These are phyloP conservation scores for Magnolia sinica DNA, from an alignment of 164 flowering plant genomes.

Conservation along the genomic window DNA sequence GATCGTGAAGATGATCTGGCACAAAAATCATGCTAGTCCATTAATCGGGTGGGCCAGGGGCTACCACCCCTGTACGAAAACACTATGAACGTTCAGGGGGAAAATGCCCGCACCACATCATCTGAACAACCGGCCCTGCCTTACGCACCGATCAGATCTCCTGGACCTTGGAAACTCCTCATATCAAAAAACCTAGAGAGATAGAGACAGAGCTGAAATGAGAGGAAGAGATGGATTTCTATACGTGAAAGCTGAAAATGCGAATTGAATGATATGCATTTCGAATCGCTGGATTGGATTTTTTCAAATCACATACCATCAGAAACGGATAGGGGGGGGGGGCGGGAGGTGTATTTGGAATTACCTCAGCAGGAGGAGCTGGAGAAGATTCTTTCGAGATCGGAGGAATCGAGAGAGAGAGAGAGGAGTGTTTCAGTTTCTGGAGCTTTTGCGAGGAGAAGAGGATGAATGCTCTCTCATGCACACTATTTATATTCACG, in stretches of 20 bases:
- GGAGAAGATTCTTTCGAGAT: background rate
- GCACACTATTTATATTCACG: background rate
- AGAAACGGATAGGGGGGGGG: too few species aligned
- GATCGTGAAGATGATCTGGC: background rate
- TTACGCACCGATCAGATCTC: too few species aligned
- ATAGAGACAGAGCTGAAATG: too few species aligned
- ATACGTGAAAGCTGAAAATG: background rate
- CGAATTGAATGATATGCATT: background rate
- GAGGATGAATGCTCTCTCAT: background rate
- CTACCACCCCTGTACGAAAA: too few species aligned
- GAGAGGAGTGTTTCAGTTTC: background rate
- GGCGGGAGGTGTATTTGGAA: too few species aligned
- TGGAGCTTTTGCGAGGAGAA: background rate
- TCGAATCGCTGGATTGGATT: background rate
- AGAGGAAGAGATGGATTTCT: background rate
- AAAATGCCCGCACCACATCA: too few species aligned
- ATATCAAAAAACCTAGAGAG: too few species aligned
- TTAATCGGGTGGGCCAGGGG: too few species aligned
- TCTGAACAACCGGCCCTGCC: too few species aligned
- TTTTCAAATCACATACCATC: background rate
- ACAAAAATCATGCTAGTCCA: too few species aligned
- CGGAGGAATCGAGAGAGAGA: background rate
- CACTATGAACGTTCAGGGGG: too few species aligned
- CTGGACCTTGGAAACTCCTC: too few species aligned
- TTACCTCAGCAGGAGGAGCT: background rate